Evolutionary conservation across 176 grass and related monocot genomes (phyloP), one percentile per base, ranked within the genome.

Genomic region (Eragrostis curvula): DNA sequence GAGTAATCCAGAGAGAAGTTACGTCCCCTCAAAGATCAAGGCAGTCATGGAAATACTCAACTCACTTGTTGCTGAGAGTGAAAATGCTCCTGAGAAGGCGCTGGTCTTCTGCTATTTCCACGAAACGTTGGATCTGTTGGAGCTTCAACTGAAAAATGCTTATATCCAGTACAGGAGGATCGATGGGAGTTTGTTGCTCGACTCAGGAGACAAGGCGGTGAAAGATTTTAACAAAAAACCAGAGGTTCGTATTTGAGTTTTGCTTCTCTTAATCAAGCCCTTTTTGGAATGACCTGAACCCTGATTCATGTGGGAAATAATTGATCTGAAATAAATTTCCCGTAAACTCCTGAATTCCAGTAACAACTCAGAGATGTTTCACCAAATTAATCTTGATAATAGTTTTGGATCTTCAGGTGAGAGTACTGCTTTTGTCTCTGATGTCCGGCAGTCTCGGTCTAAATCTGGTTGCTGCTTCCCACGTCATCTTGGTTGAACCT

Each of bases 41-140:
- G 77, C 76, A 61, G 73, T 85, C 58, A 48, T 94, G 29, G 80
- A 87, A 68, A 86, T 90, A 30, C 70, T 97, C 43, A 85, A 85
- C 56, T 71, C 79, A 62, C 75, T 93, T 49, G 41, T 83, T 70
- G 70, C 64, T 70, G 43, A 12, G n/a, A 71, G 67, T 55, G 80
- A 77, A 57, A 41, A 21, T 50, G 71, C 74, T 30, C 94, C 89
- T 55, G 77, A 74, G 36, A 97, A 97, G 67, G 91, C 89, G 12
- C 92, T 97, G 64, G 85, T 97, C 27, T 97, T 97, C 85, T 90
- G 89, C 46, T 91, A 94, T 81, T 97, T 89, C 89, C 94, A 87
- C 60, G 93, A 91, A 62, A 88, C 94, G 94, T 70, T 97, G 68
- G 75, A 97, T 74, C 82, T 97, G 80, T 53, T 97, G 63, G 83